Evolutionary conservation across 768 basidiomycete genomes (phyloP).

Genomic region (Hydnomerulius pinastri): DNA sequence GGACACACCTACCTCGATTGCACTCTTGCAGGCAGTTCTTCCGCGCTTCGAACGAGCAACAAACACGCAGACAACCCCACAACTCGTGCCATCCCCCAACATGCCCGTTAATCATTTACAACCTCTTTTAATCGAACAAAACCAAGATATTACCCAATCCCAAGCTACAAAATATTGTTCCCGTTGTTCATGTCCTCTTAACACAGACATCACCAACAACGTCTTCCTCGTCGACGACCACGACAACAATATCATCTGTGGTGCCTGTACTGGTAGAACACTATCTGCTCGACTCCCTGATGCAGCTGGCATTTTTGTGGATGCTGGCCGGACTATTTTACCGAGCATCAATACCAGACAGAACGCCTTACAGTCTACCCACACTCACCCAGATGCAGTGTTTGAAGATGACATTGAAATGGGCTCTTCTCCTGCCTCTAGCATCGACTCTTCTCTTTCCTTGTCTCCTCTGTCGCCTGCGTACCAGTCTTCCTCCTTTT

Average conservation of each 20-base stretch:
- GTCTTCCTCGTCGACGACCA: slow-evolving; percentile 28
- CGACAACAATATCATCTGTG: slow-evolving; percentile 43
- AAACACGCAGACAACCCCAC: not conserved
- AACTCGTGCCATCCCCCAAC: not conserved
- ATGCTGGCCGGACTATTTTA: slow-evolving; percentile 25
- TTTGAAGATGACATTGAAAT: slow-evolving; percentile 42
- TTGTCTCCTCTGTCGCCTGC: not conserved
- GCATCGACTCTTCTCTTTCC: not conserved
- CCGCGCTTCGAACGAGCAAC: too few relatives aligned
- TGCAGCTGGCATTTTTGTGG: slow-evolving; percentile 24
- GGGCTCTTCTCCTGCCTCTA: slow-evolving; percentile 16
- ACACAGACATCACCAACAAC: slow-evolving; percentile 26
- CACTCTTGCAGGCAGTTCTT: too few relatives aligned
- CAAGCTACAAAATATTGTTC: slow-evolving; percentile 36
- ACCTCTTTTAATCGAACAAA: slow-evolving; percentile 21
- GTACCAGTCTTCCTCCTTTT: not conserved
- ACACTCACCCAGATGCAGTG: slow-evolving; percentile 21
- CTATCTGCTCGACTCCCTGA: not conserved
- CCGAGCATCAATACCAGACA: slow-evolving; percentile 3
- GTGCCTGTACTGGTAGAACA: slow-evolving; percentile 45
- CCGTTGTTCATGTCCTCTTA: slow-evolving; percentile 32
- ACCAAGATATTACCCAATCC: slow-evolving; percentile 23
- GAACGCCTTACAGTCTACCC: slow-evolving; percentile 17
- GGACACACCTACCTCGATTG: too few relatives aligned
- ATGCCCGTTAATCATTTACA: slow-evolving; percentile 14